These are phyloP conservation scores for Colletotrichum abscissum DNA, from an alignment of 2,329 filamentous ascomycete species.

Conservation along the genomic window DNA sequence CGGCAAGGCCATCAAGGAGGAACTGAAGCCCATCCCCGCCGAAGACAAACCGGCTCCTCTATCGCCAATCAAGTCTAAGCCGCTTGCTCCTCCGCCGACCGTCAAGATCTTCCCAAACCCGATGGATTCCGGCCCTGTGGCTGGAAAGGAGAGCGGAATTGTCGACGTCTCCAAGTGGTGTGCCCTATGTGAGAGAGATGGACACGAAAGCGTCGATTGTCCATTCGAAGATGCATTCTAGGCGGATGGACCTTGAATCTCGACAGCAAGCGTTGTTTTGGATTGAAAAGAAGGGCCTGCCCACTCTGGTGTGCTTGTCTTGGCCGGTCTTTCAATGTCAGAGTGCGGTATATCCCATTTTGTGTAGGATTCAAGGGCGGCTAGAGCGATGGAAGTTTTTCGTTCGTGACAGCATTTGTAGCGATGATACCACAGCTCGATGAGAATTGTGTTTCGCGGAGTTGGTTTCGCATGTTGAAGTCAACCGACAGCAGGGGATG, in stretches of 20 bases:
- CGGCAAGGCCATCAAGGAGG: constrained; percentile 46
- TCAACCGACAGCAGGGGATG: neutral
- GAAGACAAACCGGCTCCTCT: constrained; percentile 66
- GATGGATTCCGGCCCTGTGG: constrained; percentile 75
- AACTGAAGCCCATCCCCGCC: constrained; percentile 49
- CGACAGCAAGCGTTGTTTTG: constrained; percentile 1
- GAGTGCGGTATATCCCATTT: neutral
- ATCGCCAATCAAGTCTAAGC: constrained; percentile 62
- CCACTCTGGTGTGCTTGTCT: neutral
- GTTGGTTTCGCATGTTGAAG: neutral
- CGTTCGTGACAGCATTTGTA: constrained; percentile 36
- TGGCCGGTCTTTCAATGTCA: neutral
- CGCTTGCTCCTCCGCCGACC: constrained; percentile 50
- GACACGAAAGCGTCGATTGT: constrained; percentile 95
- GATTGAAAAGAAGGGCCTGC: neutral
- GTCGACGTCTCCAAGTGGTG: constrained; percentile 94
- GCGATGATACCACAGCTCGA: constrained; percentile 36
- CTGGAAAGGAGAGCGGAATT: constrained; percentile 81
- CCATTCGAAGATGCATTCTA: constrained; percentile 87
- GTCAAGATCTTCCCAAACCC: constrained; percentile 68
- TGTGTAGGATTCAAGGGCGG: constrained; percentile 21
- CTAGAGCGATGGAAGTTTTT: constrained; percentile 28
- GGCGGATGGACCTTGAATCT: constrained; percentile 29
- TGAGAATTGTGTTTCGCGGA: constrained; percentile 10
- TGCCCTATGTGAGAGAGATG: constrained; percentile 94